phyloP scores from a whole-genome alignment of 148 eudicot species.

The Rheum nobile region DNA sequence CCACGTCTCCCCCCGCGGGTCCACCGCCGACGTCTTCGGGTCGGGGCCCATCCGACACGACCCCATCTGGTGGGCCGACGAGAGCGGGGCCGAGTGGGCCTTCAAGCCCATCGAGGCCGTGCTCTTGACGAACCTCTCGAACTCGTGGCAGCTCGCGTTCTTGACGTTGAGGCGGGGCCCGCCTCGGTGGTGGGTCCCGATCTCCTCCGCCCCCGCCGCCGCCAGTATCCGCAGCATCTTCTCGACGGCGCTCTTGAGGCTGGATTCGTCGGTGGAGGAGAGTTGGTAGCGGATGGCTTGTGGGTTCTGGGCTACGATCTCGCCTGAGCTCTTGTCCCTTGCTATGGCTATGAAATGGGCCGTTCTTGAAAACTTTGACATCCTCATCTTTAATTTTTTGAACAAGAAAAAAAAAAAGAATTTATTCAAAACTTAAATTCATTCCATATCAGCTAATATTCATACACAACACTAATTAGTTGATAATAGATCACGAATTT shows the following conservation, averaged over 20 bases:
- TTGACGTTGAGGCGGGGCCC: conserved; percentile 39
- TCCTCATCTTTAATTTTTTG: conserved; percentile 12
- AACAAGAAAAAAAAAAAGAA: too few species aligned
- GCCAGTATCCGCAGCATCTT: conserved; percentile 52
- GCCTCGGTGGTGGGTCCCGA: conserved; percentile 49
- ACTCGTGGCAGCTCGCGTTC: conserved; percentile 24
- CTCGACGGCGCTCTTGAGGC: conserved; percentile 34
- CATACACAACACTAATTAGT: too few species aligned
- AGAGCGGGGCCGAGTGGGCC: conserved; percentile 21
- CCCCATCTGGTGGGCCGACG: conserved; percentile 87
- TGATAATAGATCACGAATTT: too few species aligned
- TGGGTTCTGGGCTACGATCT: conserved; percentile 13
- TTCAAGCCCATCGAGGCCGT: conserved; percentile 35
- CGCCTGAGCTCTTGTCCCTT: conserved; percentile 51
- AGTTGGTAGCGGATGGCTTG: conserved; percentile 28
- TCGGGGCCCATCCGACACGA: conserved; percentile 64
- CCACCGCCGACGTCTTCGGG: conserved; percentile 38
- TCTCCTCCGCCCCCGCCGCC: conserved; percentile 74
- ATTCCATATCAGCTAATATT: too few species aligned
- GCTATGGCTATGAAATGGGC: conserved; percentile 55
- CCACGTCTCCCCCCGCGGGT: conserved; percentile 61
- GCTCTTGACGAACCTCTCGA: conserved; percentile 51
- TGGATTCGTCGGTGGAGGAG: conserved; percentile 24
- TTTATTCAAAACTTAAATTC: too few species aligned
- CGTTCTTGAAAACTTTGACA: conserved; percentile 61